Base-by-base conservation (phyloP, 2,329 filamentous ascomycete species). In the Colletotrichum filicis region DNA sequence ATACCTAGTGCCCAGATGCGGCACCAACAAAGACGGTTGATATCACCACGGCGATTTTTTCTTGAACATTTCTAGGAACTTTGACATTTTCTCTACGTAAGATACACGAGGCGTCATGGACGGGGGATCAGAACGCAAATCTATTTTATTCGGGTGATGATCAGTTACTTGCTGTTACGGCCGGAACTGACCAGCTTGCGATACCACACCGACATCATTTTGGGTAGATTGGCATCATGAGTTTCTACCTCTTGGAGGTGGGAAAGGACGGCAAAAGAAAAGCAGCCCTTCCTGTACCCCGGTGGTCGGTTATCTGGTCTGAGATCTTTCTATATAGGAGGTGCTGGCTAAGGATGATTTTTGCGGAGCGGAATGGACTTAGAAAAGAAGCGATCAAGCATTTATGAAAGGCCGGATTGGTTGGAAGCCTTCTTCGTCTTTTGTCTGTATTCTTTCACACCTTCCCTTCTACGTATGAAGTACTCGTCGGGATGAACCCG, bases 141-240 rank as follows among this genome's bases (percentile, higher is more conserved):
- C 19, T 56, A 26, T 28, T 57, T 65, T 42, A 19, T 30, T 12
- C 5, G 8, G 28, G 32, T 46, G 35, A 37, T 35, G 7, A 24
- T 35, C 9, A 55, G 35, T 26, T n/a, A 59, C 37, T 11, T n/a
- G 28, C 26, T 19, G 12, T 30, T 46, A 52, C 30, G 37, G 49
- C 49, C 35, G n/a, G n/a, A 66, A 49, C n/a, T 32, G 35, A 53
- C 26, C 26, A 66, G 35, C 35, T 59, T 66, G 32, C 24, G 19
- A 35, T 58, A 66, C 53, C 63, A 58, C 56, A 35, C 58, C 35
- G n/a, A 66, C 26, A 66, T 59, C 19, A 49, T 26, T n/a, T 24
- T n/a, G 19, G 26, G 37, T 52, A 37, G 26, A 52, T n/a, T 19
- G 35, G 55, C 55, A 46, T 24, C 8, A 46, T 49, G 5, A 30